Evolutionary conservation across 2,329 filamentous ascomycete species (phyloP), one percentile per base, ranked within the genome.

Genomic region (Exophiala sideris): DNA sequence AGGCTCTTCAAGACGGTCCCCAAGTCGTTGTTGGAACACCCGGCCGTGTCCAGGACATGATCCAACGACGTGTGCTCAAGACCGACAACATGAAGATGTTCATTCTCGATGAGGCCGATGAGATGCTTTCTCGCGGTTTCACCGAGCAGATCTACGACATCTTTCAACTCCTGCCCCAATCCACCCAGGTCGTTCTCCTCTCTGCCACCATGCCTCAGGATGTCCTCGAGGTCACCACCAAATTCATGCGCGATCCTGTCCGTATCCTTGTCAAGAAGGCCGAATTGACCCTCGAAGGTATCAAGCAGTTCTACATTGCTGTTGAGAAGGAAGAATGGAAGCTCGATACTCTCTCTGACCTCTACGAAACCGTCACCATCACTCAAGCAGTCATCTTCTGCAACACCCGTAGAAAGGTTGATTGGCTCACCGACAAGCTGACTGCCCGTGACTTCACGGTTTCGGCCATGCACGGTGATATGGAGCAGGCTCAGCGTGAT

Each of bases 291-390:
- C 90, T 99, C 57, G 94, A 99, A 80, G 94, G 94, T 89, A 95
- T 99, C 73, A 99, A 99, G 85, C 94, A 99, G 77, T 99, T 96
- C 82, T 99, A 96, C 82, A 97, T 99, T 78, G 94, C 94, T 57
- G 94, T 99, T 58, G 94, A 99, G 83, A 97, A 99, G 84, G 94
- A 99, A 76, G 94, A 99, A 73, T 99, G 94, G 94, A 99, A 99
- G 81, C 87, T 99, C 64, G 94, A 99, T 77, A 99, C 94, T 59
- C 89, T 99, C 61, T 97, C 89, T 69, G 94, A 99, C 78, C 79
- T 99, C 67, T 99, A 99, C 82, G 94, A 99, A 81, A 99, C 94
- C 52, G 88, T 99, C 72, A 99, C 94, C 73, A 99, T 97, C 71
- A 99, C 94, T 67, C 94, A 99, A 78, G 94, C 94, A 57, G 94